Conservation (phyloP, 139 green algal species). For the Chlorella sp. region DNA sequence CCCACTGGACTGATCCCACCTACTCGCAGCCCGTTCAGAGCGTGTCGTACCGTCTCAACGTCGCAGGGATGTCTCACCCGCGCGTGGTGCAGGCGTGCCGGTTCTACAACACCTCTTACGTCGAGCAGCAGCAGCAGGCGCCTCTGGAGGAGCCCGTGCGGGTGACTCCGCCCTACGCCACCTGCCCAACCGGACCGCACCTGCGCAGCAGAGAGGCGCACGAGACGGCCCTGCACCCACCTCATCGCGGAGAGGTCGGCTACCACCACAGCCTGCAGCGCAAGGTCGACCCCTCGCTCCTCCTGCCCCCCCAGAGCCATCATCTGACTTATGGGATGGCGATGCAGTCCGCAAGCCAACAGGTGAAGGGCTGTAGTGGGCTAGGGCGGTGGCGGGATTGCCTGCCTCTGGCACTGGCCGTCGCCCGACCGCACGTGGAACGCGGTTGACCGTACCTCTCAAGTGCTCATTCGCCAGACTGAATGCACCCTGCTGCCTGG, state of each 20-base stretch:
- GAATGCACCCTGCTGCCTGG: too few relatives aligned
- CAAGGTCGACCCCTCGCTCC: background rate
- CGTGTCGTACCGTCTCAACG: too few relatives aligned
- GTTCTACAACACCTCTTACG: background rate
- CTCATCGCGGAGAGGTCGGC: background rate
- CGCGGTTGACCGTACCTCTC: too few relatives aligned
- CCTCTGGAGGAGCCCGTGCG: too few relatives aligned
- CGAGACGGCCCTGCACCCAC: background rate
- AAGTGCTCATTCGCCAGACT: too few relatives aligned
- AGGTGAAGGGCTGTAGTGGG: too few relatives aligned
- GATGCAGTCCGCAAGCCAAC: background rate
- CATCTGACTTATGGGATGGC: background rate
- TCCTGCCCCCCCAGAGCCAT: background rate
- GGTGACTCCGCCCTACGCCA: background rate
- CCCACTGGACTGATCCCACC: too few relatives aligned
- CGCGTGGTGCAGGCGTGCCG: background rate
- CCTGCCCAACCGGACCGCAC: background rate
- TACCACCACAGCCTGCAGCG: background rate
- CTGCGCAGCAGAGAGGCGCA: background rate
- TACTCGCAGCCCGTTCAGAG: too few relatives aligned
- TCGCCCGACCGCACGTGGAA: too few relatives aligned
- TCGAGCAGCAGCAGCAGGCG: too few relatives aligned
- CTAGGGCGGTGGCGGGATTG: too few relatives aligned
- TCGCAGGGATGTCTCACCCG: background rate
- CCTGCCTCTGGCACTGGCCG: too few relatives aligned